Evolutionary conservation across 805 yeast genomes (phyloP).

Genomic region (Candida chauliodis): DNA sequence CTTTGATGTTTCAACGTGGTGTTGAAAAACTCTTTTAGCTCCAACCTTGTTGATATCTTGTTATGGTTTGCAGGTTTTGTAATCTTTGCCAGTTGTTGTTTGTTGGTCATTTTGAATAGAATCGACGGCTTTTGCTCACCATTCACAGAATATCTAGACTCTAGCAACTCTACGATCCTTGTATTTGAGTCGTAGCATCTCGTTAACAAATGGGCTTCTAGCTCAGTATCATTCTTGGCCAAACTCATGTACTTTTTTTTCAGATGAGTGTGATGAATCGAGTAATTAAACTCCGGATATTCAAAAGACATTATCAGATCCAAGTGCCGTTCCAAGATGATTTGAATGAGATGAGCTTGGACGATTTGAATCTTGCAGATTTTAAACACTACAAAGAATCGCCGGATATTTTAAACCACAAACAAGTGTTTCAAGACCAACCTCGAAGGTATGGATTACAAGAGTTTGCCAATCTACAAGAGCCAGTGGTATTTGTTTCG

Average conservation of each 20-base stretch:
- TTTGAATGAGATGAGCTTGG: slow-evolving; percentile 27
- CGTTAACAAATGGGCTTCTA: slow-evolving; percentile 45
- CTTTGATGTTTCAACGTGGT: slow-evolving; percentile 37
- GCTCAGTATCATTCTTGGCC: slow-evolving; percentile 16
- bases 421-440: slow-evolving; percentile 6
- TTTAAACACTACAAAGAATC: slow-evolving; percentile 37
- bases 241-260: neutral
- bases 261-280: neutral
- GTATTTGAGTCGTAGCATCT: slow-evolving; percentile 38
- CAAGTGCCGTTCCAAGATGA: slow-evolving; percentile 40
- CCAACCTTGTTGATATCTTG: slow-evolving; percentile 32
- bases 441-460: neutral
- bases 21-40: slow-evolving; percentile 41
- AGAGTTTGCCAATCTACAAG: slow-evolving; percentile 7
- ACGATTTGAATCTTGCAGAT: slow-evolving; percentile 35
- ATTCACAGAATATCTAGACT: slow-evolving; percentile 40
- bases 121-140: slow-evolving; percentile 48
- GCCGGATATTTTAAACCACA: slow-evolving; percentile 22
- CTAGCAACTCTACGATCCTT: slow-evolving; percentile 39
- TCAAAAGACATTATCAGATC: slow-evolving; percentile 10
- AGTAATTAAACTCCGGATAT: neutral
- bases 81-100: slow-evolving; percentile 17
- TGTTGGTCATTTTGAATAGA: slow-evolving; percentile 36
- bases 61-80: slow-evolving; percentile 15
- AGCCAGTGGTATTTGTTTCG: slow-evolving; percentile 60